Evolutionary conservation across 805 yeast species (phyloP).

Genomic region (Starmerella sp.): DNA sequence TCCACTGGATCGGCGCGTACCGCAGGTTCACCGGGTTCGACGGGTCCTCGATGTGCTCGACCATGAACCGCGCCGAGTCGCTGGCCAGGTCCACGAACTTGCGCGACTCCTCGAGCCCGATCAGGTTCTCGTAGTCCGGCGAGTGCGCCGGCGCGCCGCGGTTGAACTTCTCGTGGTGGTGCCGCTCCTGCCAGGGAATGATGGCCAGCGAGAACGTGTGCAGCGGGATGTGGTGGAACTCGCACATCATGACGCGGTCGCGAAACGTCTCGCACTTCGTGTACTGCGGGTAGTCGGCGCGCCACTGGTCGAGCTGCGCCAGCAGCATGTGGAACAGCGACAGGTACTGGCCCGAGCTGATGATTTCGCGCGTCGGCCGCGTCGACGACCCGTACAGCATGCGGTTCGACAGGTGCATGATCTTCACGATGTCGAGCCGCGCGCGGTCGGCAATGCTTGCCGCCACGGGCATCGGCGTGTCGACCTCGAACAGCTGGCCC

Average conservation of each 20-base stretch:
- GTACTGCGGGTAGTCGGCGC: slow-evolving; percentile 38
- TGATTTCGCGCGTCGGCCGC: slow-evolving; percentile 27
- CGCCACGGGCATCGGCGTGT: slow-evolving; percentile 31
- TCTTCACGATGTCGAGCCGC: slow-evolving; percentile 64
- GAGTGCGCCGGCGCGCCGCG: background rate
- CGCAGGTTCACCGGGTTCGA: slow-evolving; percentile 55
- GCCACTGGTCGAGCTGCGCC: slow-evolving; percentile 74
- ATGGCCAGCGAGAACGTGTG: slow-evolving; percentile 78
- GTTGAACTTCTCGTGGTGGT: background rate
- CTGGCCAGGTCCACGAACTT: slow-evolving; percentile 73
- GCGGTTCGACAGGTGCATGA: slow-evolving; percentile 73
- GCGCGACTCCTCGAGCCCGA: background rate
- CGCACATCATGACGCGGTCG: slow-evolving; percentile 63
- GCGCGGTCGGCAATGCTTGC: slow-evolving; percentile 47
- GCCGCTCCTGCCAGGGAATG: slow-evolving; percentile 14
- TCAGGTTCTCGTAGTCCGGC: background rate
- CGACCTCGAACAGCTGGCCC: slow-evolving; percentile 18
- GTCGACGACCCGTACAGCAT: slow-evolving; percentile 52
- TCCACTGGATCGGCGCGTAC: slow-evolving; percentile 86
- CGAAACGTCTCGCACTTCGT: slow-evolving; percentile 33
- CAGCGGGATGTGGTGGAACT: slow-evolving; percentile 70
- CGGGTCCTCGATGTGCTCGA: slow-evolving; percentile 45
- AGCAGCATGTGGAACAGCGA: slow-evolving; percentile 60
- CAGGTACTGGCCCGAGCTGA: slow-evolving; percentile 37
- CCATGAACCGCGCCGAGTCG: slow-evolving; percentile 68